These are phyloP conservation scores for Fusarium sterilihyphosum DNA, from an alignment of 2,329 filamentous ascomycete species.

Conservation along the genomic window DNA sequence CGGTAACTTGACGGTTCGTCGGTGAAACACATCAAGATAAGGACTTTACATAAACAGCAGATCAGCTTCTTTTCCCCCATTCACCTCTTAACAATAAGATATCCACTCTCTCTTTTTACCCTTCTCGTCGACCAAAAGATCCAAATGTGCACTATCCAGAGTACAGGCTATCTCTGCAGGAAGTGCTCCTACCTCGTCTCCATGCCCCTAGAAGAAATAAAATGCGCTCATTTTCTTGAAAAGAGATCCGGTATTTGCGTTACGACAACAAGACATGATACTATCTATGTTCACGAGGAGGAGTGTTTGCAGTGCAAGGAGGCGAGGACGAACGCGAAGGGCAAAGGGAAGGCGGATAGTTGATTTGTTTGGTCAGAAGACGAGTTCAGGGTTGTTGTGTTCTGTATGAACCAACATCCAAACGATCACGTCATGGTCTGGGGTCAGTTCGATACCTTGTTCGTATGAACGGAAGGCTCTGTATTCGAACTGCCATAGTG, in stretches of 20 bases:
- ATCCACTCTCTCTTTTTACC: not conserved
- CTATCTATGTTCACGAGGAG: slow-evolving; percentile 12
- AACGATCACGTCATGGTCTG: no score
- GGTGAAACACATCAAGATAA: not conserved
- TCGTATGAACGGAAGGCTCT: not conserved
- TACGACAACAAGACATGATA: not conserved
- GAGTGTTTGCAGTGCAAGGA: slow-evolving; percentile 14
- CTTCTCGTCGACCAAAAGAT: rapidly evolving
- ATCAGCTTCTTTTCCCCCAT: not conserved
- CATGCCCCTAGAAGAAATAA: slow-evolving; percentile 4
- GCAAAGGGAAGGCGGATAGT: not conserved
- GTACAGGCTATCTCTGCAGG: slow-evolving; percentile 13
- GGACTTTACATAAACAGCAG: not conserved
- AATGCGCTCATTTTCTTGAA: not conserved
- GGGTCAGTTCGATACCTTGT: not conserved
- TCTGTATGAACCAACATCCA: not conserved
- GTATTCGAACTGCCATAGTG: not conserved
- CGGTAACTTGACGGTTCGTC: not conserved
- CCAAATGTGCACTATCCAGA: slow-evolving; percentile 11
- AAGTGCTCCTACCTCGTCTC: slow-evolving; percentile 9
- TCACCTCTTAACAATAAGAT: no score
- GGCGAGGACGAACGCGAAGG: not conserved
- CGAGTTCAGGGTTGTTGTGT: not conserved
- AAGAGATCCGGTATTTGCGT: not conserved
- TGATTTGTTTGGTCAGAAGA: not conserved